Evolutionary conservation across 2,329 filamentous ascomycete species (phyloP), one percentile per base, ranked within the genome.

Genomic region (Cladosporium sp.): DNA sequence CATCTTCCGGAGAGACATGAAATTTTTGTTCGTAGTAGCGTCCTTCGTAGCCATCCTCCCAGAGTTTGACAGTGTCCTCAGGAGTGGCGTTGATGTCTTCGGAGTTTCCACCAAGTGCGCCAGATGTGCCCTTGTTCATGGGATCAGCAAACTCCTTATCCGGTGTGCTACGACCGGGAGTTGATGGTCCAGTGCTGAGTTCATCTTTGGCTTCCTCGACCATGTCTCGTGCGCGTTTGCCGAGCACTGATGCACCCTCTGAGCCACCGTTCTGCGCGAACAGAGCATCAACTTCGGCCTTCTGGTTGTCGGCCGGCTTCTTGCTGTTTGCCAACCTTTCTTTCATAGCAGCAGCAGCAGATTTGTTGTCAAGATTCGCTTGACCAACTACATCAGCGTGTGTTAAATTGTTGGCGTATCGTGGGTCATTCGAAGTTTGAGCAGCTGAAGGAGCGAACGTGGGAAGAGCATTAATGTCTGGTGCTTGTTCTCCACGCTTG

Each of bases 1-100:
- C 76, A 66, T 98, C 87, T 47, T 85, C 80, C 2, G 88, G 83
- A 52, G 87, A 83, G 40, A 88, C 88, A 43, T 88, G 78, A 63
- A 98, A 98, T 67, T 98, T 98, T 67, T 95, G 89, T 66, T 95
- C 86, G 65, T 98, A 98, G 69, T 98, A 98, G 40, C 93, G 82
- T 69, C 96, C 92, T 43, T 86, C 84, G 66, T 98, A 98, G 7
- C 93, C 93, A 46, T 91, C 84, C 64, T 98, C 93, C 93, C 93
- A 98, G 11, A 98, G 75, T 52, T 85, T 82, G 46, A 98, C 87
- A 15, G 84, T 88, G 64, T 98, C 93, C 53, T 83, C 76, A 2
- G 86, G 82, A 15, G 79, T 78, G 35, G 83, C 84, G 49, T 85
- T 83, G 2, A 65, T 61, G 11, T 74, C 70, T 5, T 75, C 67